Evolutionary conservation across 768 basidiomycete genomes (phyloP).

Genomic region (Termitomyces sp.): DNA sequence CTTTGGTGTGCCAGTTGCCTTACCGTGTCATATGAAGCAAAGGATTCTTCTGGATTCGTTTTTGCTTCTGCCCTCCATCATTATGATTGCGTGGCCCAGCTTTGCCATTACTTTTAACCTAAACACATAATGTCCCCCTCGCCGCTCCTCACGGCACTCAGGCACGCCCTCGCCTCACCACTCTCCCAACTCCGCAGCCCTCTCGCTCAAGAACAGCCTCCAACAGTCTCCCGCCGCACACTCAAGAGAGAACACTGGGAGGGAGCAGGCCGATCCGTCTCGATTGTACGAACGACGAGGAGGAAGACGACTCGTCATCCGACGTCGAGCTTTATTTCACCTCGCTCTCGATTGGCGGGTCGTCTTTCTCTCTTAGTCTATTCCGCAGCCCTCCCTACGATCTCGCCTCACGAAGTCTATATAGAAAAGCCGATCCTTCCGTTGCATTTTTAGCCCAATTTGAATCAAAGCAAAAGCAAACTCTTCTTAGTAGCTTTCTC

Average conservation of each 20-base stretch:
- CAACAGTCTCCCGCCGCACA: not conserved
- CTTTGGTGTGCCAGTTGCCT: not conserved
- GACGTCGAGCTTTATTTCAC: constrained; percentile 32
- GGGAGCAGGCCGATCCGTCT: constrained; percentile 4
- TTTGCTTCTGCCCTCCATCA: not conserved
- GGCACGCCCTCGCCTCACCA: constrained; percentile 1
- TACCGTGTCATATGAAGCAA: not conserved
- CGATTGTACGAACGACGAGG: constrained; percentile 11
- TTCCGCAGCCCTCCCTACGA: not conserved
- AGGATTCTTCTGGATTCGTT: not conserved
- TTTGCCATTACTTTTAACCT: not conserved
- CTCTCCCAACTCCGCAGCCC: not conserved
- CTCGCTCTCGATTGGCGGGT: constrained; percentile 26
- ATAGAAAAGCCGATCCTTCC: not conserved
- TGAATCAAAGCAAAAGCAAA: not conserved
- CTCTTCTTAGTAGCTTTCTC: constrained; percentile 10
- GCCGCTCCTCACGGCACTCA: not conserved
- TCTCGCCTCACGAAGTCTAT: not conserved
- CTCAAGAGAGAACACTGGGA: not conserved
- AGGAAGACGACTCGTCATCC: constrained; percentile 15
- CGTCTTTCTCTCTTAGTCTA: constrained; percentile 2
- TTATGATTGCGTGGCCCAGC: not conserved
- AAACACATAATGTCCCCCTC: not conserved
- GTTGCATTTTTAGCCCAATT: not conserved
- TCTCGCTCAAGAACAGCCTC: not conserved